A percentile compares a stretch with the other conserved stretches of the same genome.
phyloP scores from a whole-genome alignment of 768 basidiomycete species.

The Lentinula sp. region DNA sequence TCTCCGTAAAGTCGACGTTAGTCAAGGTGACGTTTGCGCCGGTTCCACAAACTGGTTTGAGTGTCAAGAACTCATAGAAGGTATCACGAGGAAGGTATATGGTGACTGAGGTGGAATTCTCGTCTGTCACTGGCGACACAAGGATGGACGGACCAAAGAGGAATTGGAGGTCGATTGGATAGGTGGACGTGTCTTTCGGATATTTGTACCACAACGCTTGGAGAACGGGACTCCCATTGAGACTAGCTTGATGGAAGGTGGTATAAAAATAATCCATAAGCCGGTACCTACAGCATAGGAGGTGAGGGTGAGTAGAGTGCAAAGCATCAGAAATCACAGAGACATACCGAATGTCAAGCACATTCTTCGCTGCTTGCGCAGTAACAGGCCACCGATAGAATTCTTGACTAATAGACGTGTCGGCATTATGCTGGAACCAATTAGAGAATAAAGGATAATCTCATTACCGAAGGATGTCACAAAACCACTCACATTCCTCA shows the following conservation, averaged over 20 bases:
- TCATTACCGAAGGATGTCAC: neutral
- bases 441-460: neutral
- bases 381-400: slow-evolving; percentile 61
- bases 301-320: neutral
- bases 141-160: slow-evolving; percentile 64
- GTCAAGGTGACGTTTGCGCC: slow-evolving; percentile 38
- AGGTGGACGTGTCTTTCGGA: slow-evolving; percentile 55
- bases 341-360: slow-evolving; percentile 50
- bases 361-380: slow-evolving; percentile 53
- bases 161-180: slow-evolving; percentile 60
- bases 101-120: slow-evolving; percentile 50
- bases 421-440: slow-evolving; percentile 44
- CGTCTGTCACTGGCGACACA: slow-evolving; percentile 62
- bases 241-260: slow-evolving; percentile 51
- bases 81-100: slow-evolving; percentile 59
- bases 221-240: slow-evolving; percentile 61
- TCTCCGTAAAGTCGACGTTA: slow-evolving; percentile 48
- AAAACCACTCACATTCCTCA: slow-evolving; percentile 52
- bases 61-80: slow-evolving; percentile 59
- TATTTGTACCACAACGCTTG: slow-evolving; percentile 64
- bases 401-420: slow-evolving; percentile 52
- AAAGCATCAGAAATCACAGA: neutral
- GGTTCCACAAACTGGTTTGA: slow-evolving; percentile 39
- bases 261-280: slow-evolving; percentile 71
- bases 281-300: slow-evolving; percentile 40